Base-by-base conservation (phyloP, 1,284 basidiomycete species). In the Somion occarium region DNA sequence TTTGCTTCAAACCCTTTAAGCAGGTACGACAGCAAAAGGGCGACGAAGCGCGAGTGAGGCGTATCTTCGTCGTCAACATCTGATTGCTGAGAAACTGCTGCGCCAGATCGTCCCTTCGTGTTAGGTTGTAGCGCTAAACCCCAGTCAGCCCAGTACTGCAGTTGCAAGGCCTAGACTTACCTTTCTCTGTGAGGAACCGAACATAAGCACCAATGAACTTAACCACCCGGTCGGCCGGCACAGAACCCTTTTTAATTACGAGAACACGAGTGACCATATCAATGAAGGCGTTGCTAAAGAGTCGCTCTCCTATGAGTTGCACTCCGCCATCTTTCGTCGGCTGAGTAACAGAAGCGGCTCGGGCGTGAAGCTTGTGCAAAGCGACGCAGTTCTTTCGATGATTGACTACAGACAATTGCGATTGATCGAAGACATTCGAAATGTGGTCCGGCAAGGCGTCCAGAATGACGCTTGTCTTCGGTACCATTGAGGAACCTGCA, bases 351-450 rank as follows among this genome's bases (percentile, higher is more conserved):
- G 67, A 58, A 0, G 80, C 73, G 24, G 83, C 83, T 56, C 83
- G 78, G 22, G 73, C 61, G 59, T 95, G 92, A 30, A 93, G 66
- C 64, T 92, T 91, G 70, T 87, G 79, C 0, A 97, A 77, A 0
- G 85, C 81, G 38, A 93, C 88, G 52, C 86, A 80, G 67, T 96
- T 95, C 75, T 97, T 97, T 49, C 84, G 78, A 64, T 91, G 93
- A 63, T 91, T 93, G 5, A 92, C 88, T 5, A 85, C 67, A 0
- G 89, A 84, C 27, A 71, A 68, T 65, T 98, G 94, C 0, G 81
- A 86, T 66, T 96, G 89, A 52, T 90, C 85, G 53, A 91, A 90
- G 38, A 82, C 79, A 13, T 25, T 27, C n/a, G 43, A 11, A 34
- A 53, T 43, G 22, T 18, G 18, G 15, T 26, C 23, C 9, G 18